A percentile compares a stretch with the other conserved stretches of the same genome.
Evolutionary conservation across 164 flowering plant species (phyloP).

Genomic region (Stephania yunnanensis): DNA sequence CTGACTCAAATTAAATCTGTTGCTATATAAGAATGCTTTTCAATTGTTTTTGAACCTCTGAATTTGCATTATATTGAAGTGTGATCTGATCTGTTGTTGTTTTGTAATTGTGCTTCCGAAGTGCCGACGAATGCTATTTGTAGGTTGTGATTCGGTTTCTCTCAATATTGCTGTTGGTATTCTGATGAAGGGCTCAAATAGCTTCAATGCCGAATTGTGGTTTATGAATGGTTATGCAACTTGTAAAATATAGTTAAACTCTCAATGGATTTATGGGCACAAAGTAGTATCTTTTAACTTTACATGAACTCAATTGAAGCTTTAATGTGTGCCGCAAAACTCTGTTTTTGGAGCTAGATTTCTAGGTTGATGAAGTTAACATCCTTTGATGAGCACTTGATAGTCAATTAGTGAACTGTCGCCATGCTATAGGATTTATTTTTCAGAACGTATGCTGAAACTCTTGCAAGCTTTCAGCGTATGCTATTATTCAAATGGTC

Average conservation of each 20-base stretch:
- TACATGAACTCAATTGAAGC: background rate
- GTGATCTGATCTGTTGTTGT: background rate
- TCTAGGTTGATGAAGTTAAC: background rate
- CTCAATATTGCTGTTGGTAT: background rate
- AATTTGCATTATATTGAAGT: background rate
- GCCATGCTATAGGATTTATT: background rate
- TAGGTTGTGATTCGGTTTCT: background rate
- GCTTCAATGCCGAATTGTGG: background rate
- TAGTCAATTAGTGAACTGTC: background rate
- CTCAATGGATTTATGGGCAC: background rate
- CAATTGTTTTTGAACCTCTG: background rate
- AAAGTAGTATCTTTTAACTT: background rate
- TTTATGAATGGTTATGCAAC: background rate
- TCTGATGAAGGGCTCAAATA: background rate
- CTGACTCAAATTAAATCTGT: background rate
- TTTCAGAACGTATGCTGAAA: background rate
- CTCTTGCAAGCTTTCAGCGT: background rate
- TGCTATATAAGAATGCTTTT: background rate
- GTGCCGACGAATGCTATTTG: background rate
- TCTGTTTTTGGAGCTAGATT: background rate
- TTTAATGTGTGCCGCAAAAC: background rate
- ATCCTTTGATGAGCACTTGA: background rate
- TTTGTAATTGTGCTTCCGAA: background rate
- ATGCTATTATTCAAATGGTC: background rate
- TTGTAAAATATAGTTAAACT: background rate